A percentile compares a stretch with the other conserved stretches of the same genome.
Conservation (phyloP, 352 stramenopile species). For the Phytophthora multivora region DNA sequence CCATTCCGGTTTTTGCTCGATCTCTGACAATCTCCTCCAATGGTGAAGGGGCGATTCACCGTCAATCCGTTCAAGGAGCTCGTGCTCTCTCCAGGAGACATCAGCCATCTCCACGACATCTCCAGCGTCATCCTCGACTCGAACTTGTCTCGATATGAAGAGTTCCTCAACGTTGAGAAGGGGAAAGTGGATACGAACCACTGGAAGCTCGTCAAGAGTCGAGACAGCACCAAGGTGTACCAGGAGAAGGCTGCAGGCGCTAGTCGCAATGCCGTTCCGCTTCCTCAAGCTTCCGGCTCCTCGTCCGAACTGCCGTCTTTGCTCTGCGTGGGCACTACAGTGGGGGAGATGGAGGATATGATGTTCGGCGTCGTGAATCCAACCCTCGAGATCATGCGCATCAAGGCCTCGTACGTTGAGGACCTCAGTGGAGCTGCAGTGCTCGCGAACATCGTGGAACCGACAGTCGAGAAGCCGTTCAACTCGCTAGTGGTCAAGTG, state of each 20-base stretch:
- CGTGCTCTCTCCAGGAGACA: conserved; percentile 23
- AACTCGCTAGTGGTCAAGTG: conserved; percentile 41
- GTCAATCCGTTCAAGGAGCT: conserved; percentile 43
- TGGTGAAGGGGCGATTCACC: conserved; percentile 42
- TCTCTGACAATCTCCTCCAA: conserved; percentile 19
- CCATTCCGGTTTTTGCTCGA: conserved; percentile 26
- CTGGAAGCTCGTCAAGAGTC: conserved; percentile 45
- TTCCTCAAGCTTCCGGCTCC: conserved; percentile 15
- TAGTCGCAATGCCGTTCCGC: conserved; percentile 9
- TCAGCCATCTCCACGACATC: conserved; percentile 35
- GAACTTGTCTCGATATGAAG: conserved; percentile 37
- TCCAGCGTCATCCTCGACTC: conserved; percentile 31
- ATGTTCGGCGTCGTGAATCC: conserved; percentile 43
- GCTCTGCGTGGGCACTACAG: conserved; percentile 40
- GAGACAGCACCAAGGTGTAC: conserved; percentile 30
- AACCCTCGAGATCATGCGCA: conserved; percentile 36
- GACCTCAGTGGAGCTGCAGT: conserved; percentile 31
- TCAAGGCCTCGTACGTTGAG: conserved; percentile 40
- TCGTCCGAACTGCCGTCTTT: conserved; percentile 34
- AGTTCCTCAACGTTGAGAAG: conserved; percentile 33
- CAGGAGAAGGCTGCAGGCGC: conserved; percentile 12
- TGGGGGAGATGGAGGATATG: conserved; percentile 39
- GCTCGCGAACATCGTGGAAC: conserved; percentile 31
- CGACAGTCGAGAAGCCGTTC: conserved; percentile 26
- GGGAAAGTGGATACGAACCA: conserved; percentile 11